Evolutionary conservation across 305 asterid genomes (phyloP).

Genomic region (Fraxinus nigra): DNA sequence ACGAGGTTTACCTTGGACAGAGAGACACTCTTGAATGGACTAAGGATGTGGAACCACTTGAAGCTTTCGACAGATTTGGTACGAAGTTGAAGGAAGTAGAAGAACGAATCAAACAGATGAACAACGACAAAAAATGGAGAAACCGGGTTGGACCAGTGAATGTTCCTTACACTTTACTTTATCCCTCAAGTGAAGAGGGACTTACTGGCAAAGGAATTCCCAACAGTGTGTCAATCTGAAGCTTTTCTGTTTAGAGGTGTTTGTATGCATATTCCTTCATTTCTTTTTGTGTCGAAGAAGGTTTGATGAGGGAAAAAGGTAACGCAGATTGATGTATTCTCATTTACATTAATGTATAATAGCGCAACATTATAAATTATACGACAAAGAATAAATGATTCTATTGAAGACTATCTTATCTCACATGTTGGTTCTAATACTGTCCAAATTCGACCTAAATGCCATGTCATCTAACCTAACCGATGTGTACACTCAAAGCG

Average conservation of each 20-base stretch:
- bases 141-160: slow-evolving; percentile 73
- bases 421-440: not conserved
- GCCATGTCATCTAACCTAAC: not conserved
- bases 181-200: slow-evolving; percentile 61
- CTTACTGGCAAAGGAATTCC: slow-evolving; percentile 87
- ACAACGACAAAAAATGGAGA: slow-evolving; percentile 48
- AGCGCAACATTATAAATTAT: not conserved
- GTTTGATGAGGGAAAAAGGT: not conserved
- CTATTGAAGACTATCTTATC: not conserved
- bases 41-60: slow-evolving; percentile 41
- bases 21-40: slow-evolving; percentile 81
- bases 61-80: slow-evolving; percentile 57
- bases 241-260: not conserved
- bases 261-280: not conserved
- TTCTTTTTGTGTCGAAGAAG: not conserved
- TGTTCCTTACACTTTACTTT: slow-evolving; percentile 74
- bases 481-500: not conserved
- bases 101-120: slow-evolving; percentile 48
- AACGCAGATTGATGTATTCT: not conserved
- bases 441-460: not conserved
- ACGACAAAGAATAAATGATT: not conserved
- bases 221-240: slow-evolving; percentile 60
- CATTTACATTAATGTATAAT: not conserved
- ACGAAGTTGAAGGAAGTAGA: slow-evolving; percentile 52
- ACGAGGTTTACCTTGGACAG: slow-evolving; percentile 71